phyloP scores from a whole-genome alignment of 805 yeast genomes.

The Sugiyamaella valdiviana region DNA sequence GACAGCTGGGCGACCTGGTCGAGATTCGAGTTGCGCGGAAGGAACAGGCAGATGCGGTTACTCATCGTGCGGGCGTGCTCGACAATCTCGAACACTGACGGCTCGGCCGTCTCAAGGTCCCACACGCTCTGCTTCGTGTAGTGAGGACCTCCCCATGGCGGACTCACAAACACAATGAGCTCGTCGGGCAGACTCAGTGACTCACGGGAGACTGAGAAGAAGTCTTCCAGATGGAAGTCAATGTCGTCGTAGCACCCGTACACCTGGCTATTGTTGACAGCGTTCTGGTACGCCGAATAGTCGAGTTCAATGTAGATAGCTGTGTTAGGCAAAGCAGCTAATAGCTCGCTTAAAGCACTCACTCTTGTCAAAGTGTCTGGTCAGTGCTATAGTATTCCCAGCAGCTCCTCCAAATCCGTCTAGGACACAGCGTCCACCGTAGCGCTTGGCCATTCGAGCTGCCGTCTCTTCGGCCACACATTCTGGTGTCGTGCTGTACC shows the following conservation, averaged over 20 bases:
- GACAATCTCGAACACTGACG: slow-evolving; percentile 13
- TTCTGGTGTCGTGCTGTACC: slow-evolving; percentile 91
- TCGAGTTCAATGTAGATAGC: slow-evolving; percentile 27
- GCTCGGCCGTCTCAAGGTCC: slow-evolving; percentile 10
- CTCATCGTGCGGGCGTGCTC: slow-evolving; percentile 11
- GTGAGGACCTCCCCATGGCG: slow-evolving; percentile 85
- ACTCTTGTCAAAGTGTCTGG: not conserved
- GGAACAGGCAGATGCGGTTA: slow-evolving; percentile 17
- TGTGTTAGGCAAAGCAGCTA: slow-evolving; percentile 26
- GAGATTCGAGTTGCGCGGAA: slow-evolving; percentile 22
- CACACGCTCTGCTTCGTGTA: slow-evolving; percentile 32
- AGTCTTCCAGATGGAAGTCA: slow-evolving; percentile 45
- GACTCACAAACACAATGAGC: slow-evolving; percentile 62
- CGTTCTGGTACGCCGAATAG: slow-evolving; percentile 19
- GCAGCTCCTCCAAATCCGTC: slow-evolving; percentile 88
- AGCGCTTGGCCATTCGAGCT: slow-evolving; percentile 11
- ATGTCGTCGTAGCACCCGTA: slow-evolving; percentile 47
- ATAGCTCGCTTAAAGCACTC: not conserved
- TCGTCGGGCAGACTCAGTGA: slow-evolving; percentile 19
- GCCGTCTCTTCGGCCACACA: slow-evolving; percentile 47
- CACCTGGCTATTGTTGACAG: slow-evolving; percentile 51
- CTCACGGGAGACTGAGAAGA: slow-evolving; percentile 28
- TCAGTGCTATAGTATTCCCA: slow-evolving; percentile 77
- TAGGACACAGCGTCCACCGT: slow-evolving; percentile 31
- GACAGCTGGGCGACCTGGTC: slow-evolving; percentile 15